Evolutionary conservation across 805 yeast genomes (phyloP), one percentile per base, ranked within the genome.

Genomic region (Sporopachydermia quercuum): DNA sequence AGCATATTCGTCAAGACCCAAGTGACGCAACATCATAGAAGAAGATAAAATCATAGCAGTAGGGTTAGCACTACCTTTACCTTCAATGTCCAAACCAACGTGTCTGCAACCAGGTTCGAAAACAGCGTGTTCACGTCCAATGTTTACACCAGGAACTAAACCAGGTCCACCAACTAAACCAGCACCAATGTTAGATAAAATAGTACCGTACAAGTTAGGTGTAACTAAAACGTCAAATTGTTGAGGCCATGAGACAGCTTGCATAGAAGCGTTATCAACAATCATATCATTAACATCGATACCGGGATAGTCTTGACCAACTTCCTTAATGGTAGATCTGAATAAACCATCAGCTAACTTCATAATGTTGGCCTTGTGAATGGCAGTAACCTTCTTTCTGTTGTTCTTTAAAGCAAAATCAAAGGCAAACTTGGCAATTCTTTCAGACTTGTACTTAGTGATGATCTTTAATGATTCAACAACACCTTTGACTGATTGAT

Each of bases 101-200:
- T 87, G 97, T 74, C 98, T 83, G 69, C 96, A 87, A 67, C 97
- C 98, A 55, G 98, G 97, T 72, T 89, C 98, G 64, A 91, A 89
- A 46, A 89, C 93, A 42, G 97, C 97, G 62, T 80, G 79, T 55
- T 89, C 96, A 65, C 94, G 80, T 65, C 98, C 98, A 51, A 83
- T 87, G 72, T 86, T 85, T 56, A 94, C 96, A 66, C 97, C 97
- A 53, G 98, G 96, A 42, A 89, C 95, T 54, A 89, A 71, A 65
- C 97, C 97, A 60, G 97, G 96, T 53, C 96, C 96, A 63, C 97
- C 97, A 50, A 91, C 80, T 70, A 65, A 72, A 48, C 91, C 98
- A 51, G 97, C 95, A 70, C 97, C 98, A 55, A 89, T 87, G 75
- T 91, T 91, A 50, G 96, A 86, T 57, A 89, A 69, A 57, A 89